Evolutionary conservation across 1,139 yeast genomes (phyloP).

Genomic region (Saccharomyces hybrid): DNA sequence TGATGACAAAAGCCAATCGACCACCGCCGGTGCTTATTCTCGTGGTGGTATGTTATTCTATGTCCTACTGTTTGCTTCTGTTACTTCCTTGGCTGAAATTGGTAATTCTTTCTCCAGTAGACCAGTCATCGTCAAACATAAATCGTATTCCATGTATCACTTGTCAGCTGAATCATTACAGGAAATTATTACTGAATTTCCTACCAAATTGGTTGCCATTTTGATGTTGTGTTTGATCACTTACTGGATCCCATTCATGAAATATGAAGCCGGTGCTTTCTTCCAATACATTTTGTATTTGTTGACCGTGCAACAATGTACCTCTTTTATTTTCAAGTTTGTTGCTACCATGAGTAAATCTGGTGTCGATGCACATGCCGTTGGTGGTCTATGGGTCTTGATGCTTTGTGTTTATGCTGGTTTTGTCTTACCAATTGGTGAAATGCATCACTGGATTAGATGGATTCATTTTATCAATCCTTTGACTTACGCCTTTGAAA

Average conservation of each 20-base stretch:
- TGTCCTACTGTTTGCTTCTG: conserved; percentile 49
- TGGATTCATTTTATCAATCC: conserved; percentile 58
- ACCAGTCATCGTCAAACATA: conserved; percentile 55
- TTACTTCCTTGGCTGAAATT: conserved; percentile 52
- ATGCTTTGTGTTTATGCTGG: conserved; percentile 52
- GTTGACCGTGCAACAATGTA: conserved; percentile 41
- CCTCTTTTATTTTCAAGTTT: conserved; percentile 53
- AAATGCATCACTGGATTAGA: conserved; percentile 56
- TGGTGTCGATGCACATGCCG: conserved; percentile 53
- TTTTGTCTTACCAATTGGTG: conserved; percentile 48
- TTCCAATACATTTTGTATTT: conserved; percentile 48
- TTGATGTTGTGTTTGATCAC: conserved; percentile 40
- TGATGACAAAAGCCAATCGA: conserved; percentile 29
- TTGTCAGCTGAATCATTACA: conserved; percentile 61
- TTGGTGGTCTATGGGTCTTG: conserved; percentile 49
- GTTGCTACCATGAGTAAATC: conserved; percentile 51
- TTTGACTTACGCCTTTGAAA: conserved; percentile 48
- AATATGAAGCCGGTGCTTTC: conserved; percentile 52
- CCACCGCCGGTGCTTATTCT: conserved; percentile 47
- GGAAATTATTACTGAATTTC: conserved; percentile 49
- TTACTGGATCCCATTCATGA: conserved; percentile 52
- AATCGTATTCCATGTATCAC: conserved; percentile 54
- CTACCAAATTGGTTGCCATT: conserved; percentile 43
- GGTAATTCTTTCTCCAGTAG: conserved; percentile 49
- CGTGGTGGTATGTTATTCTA: conserved; percentile 53